Base-by-base conservation (phyloP, 2,329 filamentous ascomycete genomes). In the Aspergillus ustus region DNA sequence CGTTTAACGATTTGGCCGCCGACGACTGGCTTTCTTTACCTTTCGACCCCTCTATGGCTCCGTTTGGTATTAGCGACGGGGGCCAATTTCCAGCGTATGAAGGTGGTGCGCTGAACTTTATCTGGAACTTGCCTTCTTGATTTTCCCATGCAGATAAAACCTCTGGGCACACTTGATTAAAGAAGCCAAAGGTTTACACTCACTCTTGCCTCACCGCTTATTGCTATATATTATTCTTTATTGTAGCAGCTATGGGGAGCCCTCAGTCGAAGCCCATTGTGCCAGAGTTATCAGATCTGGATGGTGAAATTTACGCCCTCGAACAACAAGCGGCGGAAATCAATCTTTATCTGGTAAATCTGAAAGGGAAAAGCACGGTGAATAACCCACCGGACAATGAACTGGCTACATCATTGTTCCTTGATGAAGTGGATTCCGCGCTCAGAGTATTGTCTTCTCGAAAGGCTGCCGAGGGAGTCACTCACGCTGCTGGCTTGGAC, bases 21-120 rank as follows among this genome's bases (percentile, higher is more conserved):
- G 77, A 80, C 58, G 77, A 80, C 59, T 80, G 78, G 78, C 71
- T 80, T 28, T 78, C 76, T 1, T 59, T 78, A 31, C 77, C 78
- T 4, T 80, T 80, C 59, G 77, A 80, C 64, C 77, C 77, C 4
- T 78, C 76, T 0, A 79, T 80, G 76, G 78, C 78, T 19, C 78
- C 78, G 0, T 80, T 80, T 65, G 75, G 77, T 1, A 75, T 77
- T 62, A 74, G 69, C 46, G 71, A 65, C 37, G 72, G 72, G 28
- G 74, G 70, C 7, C 77, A 78, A 57, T 76, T 77, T 52, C 75
- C 77, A 20, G 76, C 76, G 20, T 75, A 77, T 62, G 77, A 78
- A 61, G 75, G 75, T 4, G 74, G 75, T 2, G 73, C 72, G 11
- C 65, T 80, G 60, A 76, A 80, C 63, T 80, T 80, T 59, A 75